These are phyloP conservation scores for Ilex asprella DNA, from an alignment of 257 asterid genomes.

Conservation along the genomic window DNA sequence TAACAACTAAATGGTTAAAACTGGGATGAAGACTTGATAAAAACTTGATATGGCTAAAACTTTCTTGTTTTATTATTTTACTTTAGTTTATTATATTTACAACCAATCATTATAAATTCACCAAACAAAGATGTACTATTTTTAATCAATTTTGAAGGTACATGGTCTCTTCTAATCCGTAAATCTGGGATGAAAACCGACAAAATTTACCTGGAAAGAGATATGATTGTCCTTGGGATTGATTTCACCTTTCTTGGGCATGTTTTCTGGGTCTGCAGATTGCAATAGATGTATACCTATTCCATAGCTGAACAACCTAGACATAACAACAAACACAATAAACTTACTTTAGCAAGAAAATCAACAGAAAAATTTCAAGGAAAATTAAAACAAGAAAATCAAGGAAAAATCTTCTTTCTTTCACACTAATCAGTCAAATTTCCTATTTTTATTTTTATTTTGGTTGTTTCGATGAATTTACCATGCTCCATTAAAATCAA, in stretches of 20 bases:
- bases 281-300: constrained; percentile 87
- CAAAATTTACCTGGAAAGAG: constrained; percentile 70
- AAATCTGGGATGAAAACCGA: neutral
- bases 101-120: too few species aligned
- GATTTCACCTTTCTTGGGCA: constrained; percentile 65
- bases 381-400: neutral
- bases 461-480: constrained; percentile 11
- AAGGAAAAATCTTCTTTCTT: neutral
- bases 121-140: too few species aligned
- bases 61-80: too few species aligned
- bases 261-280: constrained; percentile 57
- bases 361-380: neutral
- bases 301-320: constrained; percentile 89
- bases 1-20: too few species aligned
- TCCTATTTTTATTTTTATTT: too few species aligned
- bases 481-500: constrained; percentile 92
- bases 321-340: neutral
- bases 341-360: neutral
- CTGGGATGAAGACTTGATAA: neutral
- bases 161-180: too few species aligned
- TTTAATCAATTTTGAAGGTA: too few species aligned
- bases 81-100: too few species aligned
- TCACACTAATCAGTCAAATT: too few species aligned
- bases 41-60: too few species aligned
- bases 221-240: constrained; percentile 94